A percentile compares a stretch with the other conserved stretches of the same genome.
Conservation (phyloP, 129 eudicot species). For the Pseudognaphalium luteoalbum region DNA sequence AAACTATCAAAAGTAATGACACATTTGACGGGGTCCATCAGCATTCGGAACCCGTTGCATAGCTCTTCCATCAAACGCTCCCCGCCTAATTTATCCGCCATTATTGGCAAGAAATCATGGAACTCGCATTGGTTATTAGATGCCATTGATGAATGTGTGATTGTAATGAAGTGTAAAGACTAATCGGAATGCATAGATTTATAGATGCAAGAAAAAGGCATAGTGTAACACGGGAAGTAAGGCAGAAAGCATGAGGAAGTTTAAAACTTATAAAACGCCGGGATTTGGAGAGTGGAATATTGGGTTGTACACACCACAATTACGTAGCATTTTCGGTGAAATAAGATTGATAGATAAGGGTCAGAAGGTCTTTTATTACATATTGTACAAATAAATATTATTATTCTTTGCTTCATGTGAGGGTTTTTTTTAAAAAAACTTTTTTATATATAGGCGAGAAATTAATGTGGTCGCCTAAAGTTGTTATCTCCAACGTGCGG, state of each 20-base stretch:
- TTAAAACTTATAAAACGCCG: not conserved
- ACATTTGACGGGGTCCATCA: slow-evolving; percentile 38
- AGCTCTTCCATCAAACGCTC: slow-evolving; percentile 49
- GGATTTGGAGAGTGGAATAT: not conserved
- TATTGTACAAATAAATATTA: too few species aligned
- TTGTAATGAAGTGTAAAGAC: not conserved
- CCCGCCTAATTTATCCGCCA: slow-evolving; percentile 46
- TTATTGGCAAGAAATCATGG: slow-evolving; percentile 41
- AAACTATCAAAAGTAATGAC: slow-evolving; percentile 53
- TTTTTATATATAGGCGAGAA: too few species aligned
- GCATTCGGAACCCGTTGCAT: slow-evolving; percentile 41
- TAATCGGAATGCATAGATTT: not conserved
- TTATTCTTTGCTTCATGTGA: too few species aligned
- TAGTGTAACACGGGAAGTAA: not conserved
- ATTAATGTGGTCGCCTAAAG: too few species aligned
- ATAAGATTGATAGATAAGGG: not conserved
- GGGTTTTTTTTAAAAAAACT: too few species aligned
- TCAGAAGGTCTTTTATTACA: not conserved
- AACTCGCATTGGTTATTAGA: slow-evolving; percentile 7
- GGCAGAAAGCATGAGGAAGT: slow-evolving; percentile 4
- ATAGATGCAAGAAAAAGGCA: not conserved
- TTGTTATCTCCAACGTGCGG: too few species aligned
- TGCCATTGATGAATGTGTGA: slow-evolving; percentile 3
- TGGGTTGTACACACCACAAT: not conserved
- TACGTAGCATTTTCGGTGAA: not conserved